These are phyloP conservation scores for Colletotrichum cereale DNA, from an alignment of 2,329 filamentous ascomycete genomes.

Conservation along the genomic window DNA sequence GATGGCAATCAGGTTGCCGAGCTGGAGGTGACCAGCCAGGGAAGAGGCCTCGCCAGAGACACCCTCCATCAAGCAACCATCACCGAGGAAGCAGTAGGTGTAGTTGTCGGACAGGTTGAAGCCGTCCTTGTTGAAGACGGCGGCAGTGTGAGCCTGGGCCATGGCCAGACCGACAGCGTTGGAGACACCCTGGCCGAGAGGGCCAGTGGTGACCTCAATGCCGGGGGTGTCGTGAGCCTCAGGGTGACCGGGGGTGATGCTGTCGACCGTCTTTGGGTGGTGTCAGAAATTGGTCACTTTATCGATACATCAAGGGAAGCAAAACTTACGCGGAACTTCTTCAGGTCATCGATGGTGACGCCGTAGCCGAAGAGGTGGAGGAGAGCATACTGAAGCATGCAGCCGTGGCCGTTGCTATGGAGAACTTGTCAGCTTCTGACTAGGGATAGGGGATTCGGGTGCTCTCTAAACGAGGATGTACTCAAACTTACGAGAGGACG, in stretches of 20 bases:
- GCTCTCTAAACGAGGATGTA: not conserved
- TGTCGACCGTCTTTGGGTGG: constrained; percentile 61
- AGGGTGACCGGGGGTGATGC: constrained; percentile 94
- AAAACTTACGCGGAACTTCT: constrained; percentile 89
- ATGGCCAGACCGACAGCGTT: constrained; percentile 99
- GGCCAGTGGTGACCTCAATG: constrained; percentile 97
- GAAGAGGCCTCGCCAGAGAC: constrained; percentile 93
- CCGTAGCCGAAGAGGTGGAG: constrained; percentile 96
- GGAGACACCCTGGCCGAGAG: constrained; percentile 95
- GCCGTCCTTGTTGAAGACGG: constrained; percentile 95
- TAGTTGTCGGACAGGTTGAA: constrained; percentile 95
- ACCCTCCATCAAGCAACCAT: constrained; percentile 99
- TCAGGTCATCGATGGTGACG: constrained; percentile 89
- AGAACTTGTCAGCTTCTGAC: constrained; percentile 1
- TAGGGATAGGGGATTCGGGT: not conserved
- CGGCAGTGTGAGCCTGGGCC: constrained; percentile 91
- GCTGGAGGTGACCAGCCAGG: constrained; percentile 93
- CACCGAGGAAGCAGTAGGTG: constrained; percentile 96
- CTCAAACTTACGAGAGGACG: constrained; percentile 89
- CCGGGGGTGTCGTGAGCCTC: constrained; percentile 97
- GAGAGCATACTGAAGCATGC: constrained; percentile 99
- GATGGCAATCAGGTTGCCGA: constrained; percentile 96
- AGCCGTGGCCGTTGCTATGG: constrained; percentile 93
- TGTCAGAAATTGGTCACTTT: not conserved
- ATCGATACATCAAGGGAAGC: not conserved